Conservation (phyloP, 2,329 filamentous ascomycete genomes). For the Sphaerulina populicola region DNA sequence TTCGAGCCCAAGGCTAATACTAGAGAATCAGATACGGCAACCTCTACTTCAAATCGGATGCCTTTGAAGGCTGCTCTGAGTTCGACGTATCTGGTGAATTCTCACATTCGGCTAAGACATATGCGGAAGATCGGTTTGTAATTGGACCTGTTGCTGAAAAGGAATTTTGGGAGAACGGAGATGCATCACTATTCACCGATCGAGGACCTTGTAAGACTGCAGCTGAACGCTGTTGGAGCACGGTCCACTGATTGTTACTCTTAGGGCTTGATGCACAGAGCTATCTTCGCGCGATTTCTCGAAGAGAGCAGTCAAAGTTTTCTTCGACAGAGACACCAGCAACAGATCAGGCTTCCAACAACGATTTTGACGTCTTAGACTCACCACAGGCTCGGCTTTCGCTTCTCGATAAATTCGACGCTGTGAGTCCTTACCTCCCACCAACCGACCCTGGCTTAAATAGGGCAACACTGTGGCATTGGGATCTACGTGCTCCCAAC, state of each 20-base stretch:
- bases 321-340: too few species aligned
- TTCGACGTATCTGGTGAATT: too few species aligned
- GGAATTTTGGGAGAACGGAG: conserved; percentile 34
- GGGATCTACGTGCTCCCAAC: conserved; percentile 35
- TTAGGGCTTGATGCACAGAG: conserved; percentile 7
- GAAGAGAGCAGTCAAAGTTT: too few species aligned
- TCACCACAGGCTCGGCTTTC: too few species aligned
- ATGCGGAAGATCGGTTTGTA: conserved; percentile 29
- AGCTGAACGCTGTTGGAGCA: neutral
- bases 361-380: too few species aligned
- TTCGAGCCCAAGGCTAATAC: too few species aligned
- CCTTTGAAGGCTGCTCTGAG: conserved; percentile 28
- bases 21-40: conserved; percentile 36
- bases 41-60: conserved; percentile 33
- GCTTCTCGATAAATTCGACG: conserved; percentile 9
- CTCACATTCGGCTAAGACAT: conserved; percentile 26
- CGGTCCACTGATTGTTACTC: neutral
- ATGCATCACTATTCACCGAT: conserved; percentile 29
- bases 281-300: conserved; percentile 9
- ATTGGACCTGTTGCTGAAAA: conserved; percentile 35
- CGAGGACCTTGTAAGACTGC: conserved; percentile 29
- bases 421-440: conserved; percentile 3
- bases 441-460: conserved; percentile 17
- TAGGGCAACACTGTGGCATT: conserved; percentile 35
- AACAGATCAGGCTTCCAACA: too few species aligned